Evolutionary conservation across 768 basidiomycete species (phyloP), one percentile per base, ranked within the genome.

Genomic region (Naganishia kalamii): DNA sequence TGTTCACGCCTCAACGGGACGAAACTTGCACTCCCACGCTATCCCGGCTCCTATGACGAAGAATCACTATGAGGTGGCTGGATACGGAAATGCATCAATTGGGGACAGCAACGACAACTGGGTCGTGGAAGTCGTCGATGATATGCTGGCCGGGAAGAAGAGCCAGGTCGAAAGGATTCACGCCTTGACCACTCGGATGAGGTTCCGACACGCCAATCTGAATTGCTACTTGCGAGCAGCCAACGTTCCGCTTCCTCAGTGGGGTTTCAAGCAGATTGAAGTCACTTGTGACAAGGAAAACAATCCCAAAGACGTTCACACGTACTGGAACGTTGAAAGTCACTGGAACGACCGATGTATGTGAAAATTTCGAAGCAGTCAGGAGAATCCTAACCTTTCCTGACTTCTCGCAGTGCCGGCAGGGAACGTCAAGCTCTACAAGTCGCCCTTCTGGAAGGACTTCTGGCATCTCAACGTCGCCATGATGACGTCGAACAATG

Each of bases 401-500:
- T 63, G 49, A 62, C 1, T n/a, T n/a, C 23, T 40, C 40, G 32
- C 72, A 96, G 90, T 99, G 11, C 91, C 92, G 12, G 71, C 85
- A 3, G 94, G 89, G 1, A 82, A 94, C 43, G 83, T 84, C 66
- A 92, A 89, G 73, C 84, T 86, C 64, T 96, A 94, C 80, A 83
- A 80, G 41, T 94, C 94, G 1, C 88, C 94, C 0, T 99, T 99
- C 84, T 80, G 94, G 49, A 87, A 89, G 59, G 94, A 99, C 80
- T 99, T 99, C 79, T 93, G 91, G 87, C 94, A 99, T 76, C 85
- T 99, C 63, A 99, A 99, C 74, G 91, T 99, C 27, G 96, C 93
- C 8, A 99, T 99, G 96, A 92, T 93, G 90, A 96, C 94, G 0
- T 97, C 96, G 4, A 99, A 99, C 81, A 99, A 99, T 74, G 94